Conservation (phyloP, 768 basidiomycete genomes). For the Suillus weaverae region DNA sequence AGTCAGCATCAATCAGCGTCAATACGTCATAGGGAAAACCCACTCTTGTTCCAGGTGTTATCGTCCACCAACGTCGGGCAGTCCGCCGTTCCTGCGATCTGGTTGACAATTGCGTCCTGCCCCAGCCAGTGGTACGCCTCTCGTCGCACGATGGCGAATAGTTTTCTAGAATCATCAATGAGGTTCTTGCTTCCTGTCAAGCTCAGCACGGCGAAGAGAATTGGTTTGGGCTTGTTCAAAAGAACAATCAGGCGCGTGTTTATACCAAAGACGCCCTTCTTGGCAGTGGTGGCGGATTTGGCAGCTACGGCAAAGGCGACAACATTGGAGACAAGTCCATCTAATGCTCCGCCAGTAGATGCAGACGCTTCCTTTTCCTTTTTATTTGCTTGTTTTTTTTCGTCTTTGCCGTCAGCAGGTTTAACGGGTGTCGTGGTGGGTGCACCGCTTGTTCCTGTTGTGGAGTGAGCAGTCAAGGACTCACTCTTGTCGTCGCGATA, state of each 20-base stretch:
- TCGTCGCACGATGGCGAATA: not conserved
- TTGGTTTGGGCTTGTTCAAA: slow-evolving; percentile 70
- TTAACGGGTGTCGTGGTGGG: slow-evolving; percentile 27
- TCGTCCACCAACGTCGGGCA: slow-evolving; percentile 95
- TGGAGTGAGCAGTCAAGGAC: slow-evolving; percentile 5
- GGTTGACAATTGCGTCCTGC: slow-evolving; percentile 94
- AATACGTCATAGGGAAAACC: slow-evolving; percentile 30
- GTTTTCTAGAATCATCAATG: slow-evolving; percentile 89
- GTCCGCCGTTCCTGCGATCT: slow-evolving; percentile 99
- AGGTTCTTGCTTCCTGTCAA: slow-evolving; percentile 88
- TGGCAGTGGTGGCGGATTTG: slow-evolving; percentile 22
- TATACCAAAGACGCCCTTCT: slow-evolving; percentile 75
- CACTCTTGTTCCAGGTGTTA: slow-evolving; percentile 99
- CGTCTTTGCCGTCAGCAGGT: slow-evolving; percentile 24
- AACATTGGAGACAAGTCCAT: slow-evolving; percentile 44
- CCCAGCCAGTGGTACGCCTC: slow-evolving; percentile 99
- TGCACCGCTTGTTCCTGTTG: slow-evolving; percentile 22
- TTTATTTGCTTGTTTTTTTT: too few relatives aligned
- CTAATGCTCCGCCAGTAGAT: slow-evolving; percentile 34
- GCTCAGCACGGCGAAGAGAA: slow-evolving; percentile 86
- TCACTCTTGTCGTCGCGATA: slow-evolving; percentile 5
- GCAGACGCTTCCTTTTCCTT: slow-evolving; percentile 45
- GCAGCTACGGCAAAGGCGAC: slow-evolving; percentile 24
- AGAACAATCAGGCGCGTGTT: slow-evolving; percentile 81
- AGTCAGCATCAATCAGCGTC: slow-evolving; percentile 11